Percentiles rank a stretch among this genome's conserved stretches.
phyloP scores from a whole-genome alignment of 2,329 filamentous ascomycete species.

The Trichophaea hybrida region DNA sequence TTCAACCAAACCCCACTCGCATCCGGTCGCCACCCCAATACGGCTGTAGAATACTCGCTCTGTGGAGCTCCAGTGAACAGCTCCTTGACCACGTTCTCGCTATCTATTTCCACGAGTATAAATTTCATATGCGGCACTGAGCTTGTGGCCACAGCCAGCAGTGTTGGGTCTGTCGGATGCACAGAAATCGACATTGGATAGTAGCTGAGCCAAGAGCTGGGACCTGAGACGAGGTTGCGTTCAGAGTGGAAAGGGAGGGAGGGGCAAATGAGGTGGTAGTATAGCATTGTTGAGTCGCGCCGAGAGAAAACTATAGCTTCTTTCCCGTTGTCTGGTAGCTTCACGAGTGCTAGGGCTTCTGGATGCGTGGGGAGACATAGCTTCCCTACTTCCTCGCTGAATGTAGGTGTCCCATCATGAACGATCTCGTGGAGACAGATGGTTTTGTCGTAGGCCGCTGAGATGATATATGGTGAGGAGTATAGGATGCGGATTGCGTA shows the following conservation, averaged over 20 bases:
- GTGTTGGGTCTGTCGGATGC: constrained; percentile 40
- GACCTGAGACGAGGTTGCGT: constrained; percentile 8
- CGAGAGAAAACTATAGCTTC: constrained; percentile 11
- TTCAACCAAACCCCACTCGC: constrained; percentile 50
- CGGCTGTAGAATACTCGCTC: constrained; percentile 48
- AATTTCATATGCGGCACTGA: constrained; percentile 49
- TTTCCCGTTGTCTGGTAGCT: constrained; percentile 1
- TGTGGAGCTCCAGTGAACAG: constrained; percentile 48
- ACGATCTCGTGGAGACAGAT: constrained; percentile 11
- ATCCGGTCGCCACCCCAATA: constrained; percentile 47
- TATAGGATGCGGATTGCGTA: constrained; percentile 24
- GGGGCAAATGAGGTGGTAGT: constrained; percentile 10
- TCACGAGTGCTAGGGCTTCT: constrained; percentile 10
- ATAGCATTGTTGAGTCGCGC: constrained; percentile 9
- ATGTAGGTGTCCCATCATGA: not conserved
- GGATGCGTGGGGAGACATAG: constrained; percentile 13
- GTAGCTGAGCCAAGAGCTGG: constrained; percentile 48
- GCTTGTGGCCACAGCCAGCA: constrained; percentile 47
- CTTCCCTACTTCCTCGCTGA: not conserved
- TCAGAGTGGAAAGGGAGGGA: constrained; percentile 8
- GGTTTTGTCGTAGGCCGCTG: constrained; percentile 23
- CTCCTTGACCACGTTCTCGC: constrained; percentile 46
- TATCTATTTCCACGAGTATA: constrained; percentile 45
- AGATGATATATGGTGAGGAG: constrained; percentile 16
- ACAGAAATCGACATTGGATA: constrained; percentile 44